Percentiles rank a stretch among this genome's conserved stretches.
Evolutionary conservation across 192 early-diverging fungal species (phyloP).

Genomic region (Dissophora ornata): DNA sequence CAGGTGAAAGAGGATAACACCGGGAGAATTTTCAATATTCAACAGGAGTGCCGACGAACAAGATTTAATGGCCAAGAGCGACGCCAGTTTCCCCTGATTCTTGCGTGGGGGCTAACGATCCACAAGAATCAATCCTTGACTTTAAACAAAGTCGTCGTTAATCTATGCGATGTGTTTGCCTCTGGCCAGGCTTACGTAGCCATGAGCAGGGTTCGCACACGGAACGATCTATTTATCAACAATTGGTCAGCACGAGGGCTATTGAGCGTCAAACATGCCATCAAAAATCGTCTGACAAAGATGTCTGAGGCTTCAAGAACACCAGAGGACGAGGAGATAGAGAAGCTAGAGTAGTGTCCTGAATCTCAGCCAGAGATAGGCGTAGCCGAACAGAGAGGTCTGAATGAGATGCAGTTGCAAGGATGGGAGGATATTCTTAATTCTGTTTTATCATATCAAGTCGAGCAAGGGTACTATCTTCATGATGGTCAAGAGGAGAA

Average conservation of each 20-base stretch:
- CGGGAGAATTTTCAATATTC: conserved; percentile 5
- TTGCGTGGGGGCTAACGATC: conserved; percentile 18
- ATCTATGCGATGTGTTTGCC: neutral
- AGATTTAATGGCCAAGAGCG: conserved; percentile 7
- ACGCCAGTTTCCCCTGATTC: conserved; percentile 18
- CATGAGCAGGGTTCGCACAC: conserved; percentile 11
- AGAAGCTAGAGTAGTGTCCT: neutral
- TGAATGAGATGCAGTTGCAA: neutral
- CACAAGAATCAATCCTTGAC: conserved; percentile 14
- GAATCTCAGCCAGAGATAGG: neutral
- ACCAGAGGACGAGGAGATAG: conserved; percentile 3
- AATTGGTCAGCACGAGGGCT: neutral
- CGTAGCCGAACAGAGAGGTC: neutral
- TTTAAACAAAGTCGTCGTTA: conserved; percentile 3
- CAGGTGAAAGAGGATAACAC: conserved; percentile 4
- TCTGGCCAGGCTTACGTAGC: conserved; percentile 25
- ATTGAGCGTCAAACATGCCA: neutral
- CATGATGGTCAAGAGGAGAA: no score
- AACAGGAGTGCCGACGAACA: conserved; percentile 2
- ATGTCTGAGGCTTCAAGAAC: conserved; percentile 16
- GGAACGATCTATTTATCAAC: conserved; percentile 4
- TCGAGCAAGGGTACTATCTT: no score
- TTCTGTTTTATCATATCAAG: no score
- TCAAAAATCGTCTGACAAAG: conserved; percentile 11
- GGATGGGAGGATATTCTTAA: conserved; percentile 1